Conservation (phyloP, 768 basidiomycete species). For the Chalciporus pseudorubinellus region DNA sequence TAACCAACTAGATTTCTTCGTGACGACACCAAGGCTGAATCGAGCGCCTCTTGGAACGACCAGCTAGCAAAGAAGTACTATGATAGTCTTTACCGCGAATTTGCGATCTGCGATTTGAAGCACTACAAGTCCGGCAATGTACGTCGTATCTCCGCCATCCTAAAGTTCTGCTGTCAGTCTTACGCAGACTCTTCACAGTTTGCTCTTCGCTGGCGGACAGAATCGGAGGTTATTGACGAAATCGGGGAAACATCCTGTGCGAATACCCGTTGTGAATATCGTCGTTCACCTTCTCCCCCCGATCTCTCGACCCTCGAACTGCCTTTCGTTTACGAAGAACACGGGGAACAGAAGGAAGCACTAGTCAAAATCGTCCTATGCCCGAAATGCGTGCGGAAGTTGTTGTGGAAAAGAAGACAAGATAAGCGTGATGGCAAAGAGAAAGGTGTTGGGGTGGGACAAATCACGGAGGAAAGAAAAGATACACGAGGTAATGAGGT, state of each 20-base stretch:
- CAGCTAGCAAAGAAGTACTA: constrained; percentile 89
- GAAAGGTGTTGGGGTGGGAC: neutral
- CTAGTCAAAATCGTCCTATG: constrained; percentile 93
- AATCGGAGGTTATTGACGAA: constrained; percentile 82
- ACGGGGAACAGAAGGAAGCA: constrained; percentile 69
- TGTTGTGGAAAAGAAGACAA: constrained; percentile 80
- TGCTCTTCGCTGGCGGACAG: constrained; percentile 91
- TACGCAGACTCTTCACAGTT: constrained; percentile 47
- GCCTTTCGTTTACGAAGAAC: constrained; percentile 86
- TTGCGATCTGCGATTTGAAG: constrained; percentile 88
- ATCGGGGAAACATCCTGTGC: constrained; percentile 87
- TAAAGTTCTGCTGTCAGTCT: neutral
- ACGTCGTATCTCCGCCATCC: constrained; percentile 22
- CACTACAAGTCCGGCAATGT: constrained; percentile 94
- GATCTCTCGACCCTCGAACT: constrained; percentile 77
- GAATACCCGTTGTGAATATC: constrained; percentile 79
- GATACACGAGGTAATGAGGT: neutral
- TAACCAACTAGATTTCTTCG: constrained; percentile 64
- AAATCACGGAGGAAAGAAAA: neutral
- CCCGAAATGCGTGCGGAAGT: constrained; percentile 70
- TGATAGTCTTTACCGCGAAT: constrained; percentile 84
- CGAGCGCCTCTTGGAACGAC: constrained; percentile 64
- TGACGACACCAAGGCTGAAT: constrained; percentile 38
- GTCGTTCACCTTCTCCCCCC: constrained; percentile 37
- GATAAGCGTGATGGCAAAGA: constrained; percentile 43